Evolutionary conservation across 1,284 basidiomycete genomes (phyloP), one percentile per base, ranked within the genome.

Genomic region (Abortiporus biennis): DNA sequence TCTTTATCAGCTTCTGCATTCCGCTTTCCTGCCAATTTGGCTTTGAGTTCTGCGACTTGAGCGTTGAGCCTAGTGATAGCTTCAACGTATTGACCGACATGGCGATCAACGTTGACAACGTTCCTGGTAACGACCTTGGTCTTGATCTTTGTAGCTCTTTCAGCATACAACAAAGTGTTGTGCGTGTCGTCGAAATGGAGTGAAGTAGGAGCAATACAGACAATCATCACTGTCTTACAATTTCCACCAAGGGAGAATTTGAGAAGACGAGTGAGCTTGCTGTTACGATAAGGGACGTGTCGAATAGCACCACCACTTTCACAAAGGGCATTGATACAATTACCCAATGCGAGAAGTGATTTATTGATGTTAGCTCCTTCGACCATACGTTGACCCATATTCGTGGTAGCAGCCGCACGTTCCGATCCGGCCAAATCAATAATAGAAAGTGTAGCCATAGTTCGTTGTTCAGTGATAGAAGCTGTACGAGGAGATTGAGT

Each of bases 301-400:
- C 87, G 85, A 43, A 82, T 64, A 20, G 82, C 83, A 20, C 85
- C 84, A 1, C 91, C 89, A 45, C 79, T 88, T 65, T 85, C 92
- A 68, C 93, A 97, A 36, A 98, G 80, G 3, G 94, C 92, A 53
- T 94, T 95, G 67, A 98, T 97, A 64, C 93, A 96, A 63, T 93
- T 95, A 25, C 92, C 92, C 23, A 98, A 77, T 3, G 94, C 92
- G 37, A 98, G 80, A 4, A 98, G 77, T 13, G 92, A 96, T 64
- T 96, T 93, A 70, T 98, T 97, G 69, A 97, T 97, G 58, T 96
- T 95, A 33, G 93, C 92, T 27, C 94, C 94, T 62, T 98, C 94
- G 25, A 94, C 84, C 86, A 97, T 92, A 20, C 94, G 84, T 53
- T 92, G 86, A n/a, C 94, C 94, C 82, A 94, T 93, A 63, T 98